These are phyloP conservation scores for Nissolia schottii DNA, from an alignment of 306 rosid species.

Conservation along the genomic window DNA sequence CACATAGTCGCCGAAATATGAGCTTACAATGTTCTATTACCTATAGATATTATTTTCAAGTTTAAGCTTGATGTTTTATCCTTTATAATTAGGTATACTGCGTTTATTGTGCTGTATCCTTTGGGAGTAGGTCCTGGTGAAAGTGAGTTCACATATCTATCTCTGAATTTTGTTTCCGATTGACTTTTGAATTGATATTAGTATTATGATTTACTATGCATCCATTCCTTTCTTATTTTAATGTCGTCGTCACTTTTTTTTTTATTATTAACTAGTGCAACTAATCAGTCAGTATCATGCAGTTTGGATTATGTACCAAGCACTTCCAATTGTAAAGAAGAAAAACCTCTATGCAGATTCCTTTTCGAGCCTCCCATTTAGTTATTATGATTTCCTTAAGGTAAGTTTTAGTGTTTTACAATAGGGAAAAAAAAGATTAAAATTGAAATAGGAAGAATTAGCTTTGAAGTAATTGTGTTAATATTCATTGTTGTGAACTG, in stretches of 20 bases:
- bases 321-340: constrained; percentile 69
- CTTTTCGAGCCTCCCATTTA: constrained; percentile 52
- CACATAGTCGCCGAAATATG: neutral
- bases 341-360: constrained; percentile 54
- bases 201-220: constrained; percentile 8
- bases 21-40: neutral
- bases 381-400: constrained; percentile 69
- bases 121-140: constrained; percentile 76
- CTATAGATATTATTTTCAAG: neutral
- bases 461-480: neutral
- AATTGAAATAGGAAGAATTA: neutral
- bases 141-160: constrained; percentile 57
- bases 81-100: constrained; percentile 75
- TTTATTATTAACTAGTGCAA: constrained; percentile 7
- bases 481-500: neutral
- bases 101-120: constrained; percentile 79
- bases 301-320: constrained; percentile 83
- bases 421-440: neutral
- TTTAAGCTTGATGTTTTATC: constrained; percentile 6
- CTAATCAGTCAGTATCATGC: constrained; percentile 33
- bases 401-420: constrained; percentile 43
- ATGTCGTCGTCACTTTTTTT: constrained; percentile 6
- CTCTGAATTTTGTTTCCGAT: neutral
- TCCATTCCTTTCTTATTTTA: constrained; percentile 8
- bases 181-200: neutral